Evolutionary conservation across 257 asterid species (phyloP).

Genomic region (Solanum raphanifolium): DNA sequence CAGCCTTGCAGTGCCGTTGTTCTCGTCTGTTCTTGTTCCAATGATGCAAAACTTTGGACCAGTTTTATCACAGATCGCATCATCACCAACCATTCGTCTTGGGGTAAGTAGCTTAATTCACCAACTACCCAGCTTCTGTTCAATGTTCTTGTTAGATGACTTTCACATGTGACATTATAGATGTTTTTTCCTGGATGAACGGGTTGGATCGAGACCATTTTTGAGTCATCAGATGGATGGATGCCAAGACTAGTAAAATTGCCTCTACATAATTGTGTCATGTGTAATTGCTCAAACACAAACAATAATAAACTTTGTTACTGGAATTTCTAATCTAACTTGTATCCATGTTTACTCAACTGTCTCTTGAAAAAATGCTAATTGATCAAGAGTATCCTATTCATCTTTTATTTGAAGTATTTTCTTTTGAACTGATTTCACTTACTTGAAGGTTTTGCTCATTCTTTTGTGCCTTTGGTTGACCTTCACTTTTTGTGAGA

Average conservation of each 20-base stretch:
- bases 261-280: not conserved
- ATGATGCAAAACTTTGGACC: conserved; percentile 86
- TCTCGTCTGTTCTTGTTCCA: conserved; percentile 82
- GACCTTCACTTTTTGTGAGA: not conserved
- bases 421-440: not conserved
- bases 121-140: not conserved
- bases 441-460: not conserved
- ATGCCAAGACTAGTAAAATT: not conserved
- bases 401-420: not conserved
- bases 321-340: not conserved
- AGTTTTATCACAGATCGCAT: conserved; percentile 60
- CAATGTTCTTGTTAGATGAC: not conserved
- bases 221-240: not conserved
- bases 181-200: not conserved
- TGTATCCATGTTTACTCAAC: not conserved
- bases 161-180: not conserved
- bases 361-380: not conserved
- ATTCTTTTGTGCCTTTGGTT: not conserved
- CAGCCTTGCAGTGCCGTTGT: conserved; percentile 69
- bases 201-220: not conserved
- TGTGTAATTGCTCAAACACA: not conserved
- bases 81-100: conserved; percentile 80
- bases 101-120: conserved; percentile 53
- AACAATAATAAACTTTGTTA: not conserved
- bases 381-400: not conserved